Percentiles rank a stretch among this genome's conserved stretches.
Conservation (phyloP, 2,329 filamentous ascomycete species). For the Botrytis byssoidea region DNA sequence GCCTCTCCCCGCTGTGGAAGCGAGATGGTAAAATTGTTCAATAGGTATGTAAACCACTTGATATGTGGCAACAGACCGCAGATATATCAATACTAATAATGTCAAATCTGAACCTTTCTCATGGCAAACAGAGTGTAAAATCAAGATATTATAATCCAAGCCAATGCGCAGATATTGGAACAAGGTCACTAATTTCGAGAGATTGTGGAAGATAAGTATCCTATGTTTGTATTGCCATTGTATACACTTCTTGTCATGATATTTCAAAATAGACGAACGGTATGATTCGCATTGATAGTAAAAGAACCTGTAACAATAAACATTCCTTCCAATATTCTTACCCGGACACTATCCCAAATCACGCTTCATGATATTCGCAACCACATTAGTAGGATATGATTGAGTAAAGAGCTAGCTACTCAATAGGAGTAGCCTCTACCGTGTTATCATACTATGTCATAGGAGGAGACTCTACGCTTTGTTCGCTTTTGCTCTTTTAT, state of each 20-base stretch:
- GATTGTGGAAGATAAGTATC: background rate
- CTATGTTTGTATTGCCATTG: background rate
- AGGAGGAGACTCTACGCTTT: no score
- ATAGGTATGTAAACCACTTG: background rate
- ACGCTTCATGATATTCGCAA: background rate
- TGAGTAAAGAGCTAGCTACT: background rate
- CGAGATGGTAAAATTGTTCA: background rate
- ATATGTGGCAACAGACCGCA: background rate
- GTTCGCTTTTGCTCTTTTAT: background rate
- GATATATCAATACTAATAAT: background rate
- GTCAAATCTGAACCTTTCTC: background rate
- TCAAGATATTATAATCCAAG: background rate
- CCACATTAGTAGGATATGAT: background rate
- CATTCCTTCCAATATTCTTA: background rate
- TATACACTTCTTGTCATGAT: background rate
- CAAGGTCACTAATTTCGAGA: background rate
- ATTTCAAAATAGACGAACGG: background rate
- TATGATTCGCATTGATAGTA: background rate
- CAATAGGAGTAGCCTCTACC: background rate
- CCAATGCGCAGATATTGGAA: background rate
- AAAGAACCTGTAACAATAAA: background rate
- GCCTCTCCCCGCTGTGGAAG: background rate
- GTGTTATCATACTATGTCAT: background rate
- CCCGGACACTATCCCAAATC: background rate
- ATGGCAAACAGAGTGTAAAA: background rate